Base-by-base conservation (phyloP, 352 stramenopile species). In the Globisporangium yorkense region DNA sequence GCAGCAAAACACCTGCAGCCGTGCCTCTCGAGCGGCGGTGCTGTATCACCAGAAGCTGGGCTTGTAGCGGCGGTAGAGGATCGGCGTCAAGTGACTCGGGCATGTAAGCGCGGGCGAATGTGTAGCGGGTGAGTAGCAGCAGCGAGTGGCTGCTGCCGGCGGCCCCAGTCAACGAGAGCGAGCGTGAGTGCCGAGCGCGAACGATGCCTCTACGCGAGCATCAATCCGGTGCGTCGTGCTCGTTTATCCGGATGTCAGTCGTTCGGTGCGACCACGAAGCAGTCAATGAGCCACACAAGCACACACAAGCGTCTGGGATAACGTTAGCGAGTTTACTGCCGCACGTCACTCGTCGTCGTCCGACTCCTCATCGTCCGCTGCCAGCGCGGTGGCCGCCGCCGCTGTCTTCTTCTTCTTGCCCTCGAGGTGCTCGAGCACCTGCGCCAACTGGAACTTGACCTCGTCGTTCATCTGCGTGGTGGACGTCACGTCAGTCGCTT, bases 401-500 rank as follows among this genome's bases (percentile, higher is more conserved):
- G 10, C 3, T 4, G 8, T 48, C 46, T 33, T 53, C 55, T 15
- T 49, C 55, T 63, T 53, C 61, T 75, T 71, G 62, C 63, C 68
- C 61, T 91, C 67, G 61, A 91, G 66, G 70, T 86, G 75, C 24
- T 79, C 78, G 55, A 91, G 69, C 56, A 91, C 81, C 66, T 91
- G 81, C 61, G 67, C 54, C 55, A 91, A 71, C 61, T 91, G 81
- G n/a, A 69, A 74, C 67, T 86, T 87, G 35, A 91, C 77, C 54
- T 89, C 81, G 10, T 89, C 78, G 41, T 78, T 91, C 67, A 91
- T 84, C 81, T 91, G 33, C 33, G 67, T 39, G 33, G 15, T 59
- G 16, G 24, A 27, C 24, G 24, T 27, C 24, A 27, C 24, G 24
- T 27, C 24, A 27, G 24, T 27, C 24, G 24, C 24, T 27, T 27